Evolutionary conservation across 345 rosid species (phyloP).

Genomic region (Citrus sinensis): DNA sequence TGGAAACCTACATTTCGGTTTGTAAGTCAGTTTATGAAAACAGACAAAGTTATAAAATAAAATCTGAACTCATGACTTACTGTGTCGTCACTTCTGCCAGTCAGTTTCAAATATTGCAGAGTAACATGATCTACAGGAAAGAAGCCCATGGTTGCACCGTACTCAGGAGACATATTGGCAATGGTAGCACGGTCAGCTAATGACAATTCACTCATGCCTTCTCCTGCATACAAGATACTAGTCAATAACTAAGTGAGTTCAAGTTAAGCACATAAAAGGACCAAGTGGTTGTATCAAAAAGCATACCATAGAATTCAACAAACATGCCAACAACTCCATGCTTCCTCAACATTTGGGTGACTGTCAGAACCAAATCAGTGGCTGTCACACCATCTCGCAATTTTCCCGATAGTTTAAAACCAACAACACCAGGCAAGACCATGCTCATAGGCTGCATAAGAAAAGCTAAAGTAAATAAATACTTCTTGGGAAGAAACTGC

Average conservation of each 20-base stretch:
- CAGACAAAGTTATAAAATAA: background rate
- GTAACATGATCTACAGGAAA: slow-evolving; percentile 96
- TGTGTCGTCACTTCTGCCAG: slow-evolving; percentile 78
- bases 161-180: slow-evolving; percentile 98
- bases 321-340: slow-evolving; percentile 98
- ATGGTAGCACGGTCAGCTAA: slow-evolving; percentile 97
- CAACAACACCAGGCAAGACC: slow-evolving; percentile 98
- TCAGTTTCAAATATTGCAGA: slow-evolving; percentile 76
- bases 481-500: background rate
- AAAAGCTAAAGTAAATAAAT: slow-evolving; percentile 4
- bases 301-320: slow-evolving; percentile 73
- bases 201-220: slow-evolving; percentile 85
- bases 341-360: slow-evolving; percentile 90
- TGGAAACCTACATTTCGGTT: slow-evolving; percentile 43
- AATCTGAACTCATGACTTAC: slow-evolving; percentile 29
- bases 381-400: slow-evolving; percentile 87
- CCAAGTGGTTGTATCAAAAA: background rate
- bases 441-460: slow-evolving; percentile 92
- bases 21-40: slow-evolving; percentile 15
- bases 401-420: slow-evolving; percentile 76
- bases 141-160: slow-evolving; percentile 98
- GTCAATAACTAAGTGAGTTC: slow-evolving; percentile 4
- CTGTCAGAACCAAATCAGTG: slow-evolving; percentile 91
- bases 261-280: background rate
- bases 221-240: slow-evolving; percentile 42